Conservation (phyloP, 345 rosid species). For the Populus nigra region DNA sequence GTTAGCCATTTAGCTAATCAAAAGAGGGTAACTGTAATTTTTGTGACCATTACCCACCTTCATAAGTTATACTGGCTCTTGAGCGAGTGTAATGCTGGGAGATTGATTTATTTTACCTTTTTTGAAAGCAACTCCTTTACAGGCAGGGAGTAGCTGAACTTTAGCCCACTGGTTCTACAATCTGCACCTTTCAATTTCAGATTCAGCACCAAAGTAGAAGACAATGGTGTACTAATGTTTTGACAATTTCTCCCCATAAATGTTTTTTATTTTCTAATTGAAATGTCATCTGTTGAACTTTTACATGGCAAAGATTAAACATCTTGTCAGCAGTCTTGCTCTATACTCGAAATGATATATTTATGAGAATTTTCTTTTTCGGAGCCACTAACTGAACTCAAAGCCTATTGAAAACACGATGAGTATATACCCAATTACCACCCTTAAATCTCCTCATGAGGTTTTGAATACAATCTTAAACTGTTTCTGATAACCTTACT, state of each 20-base stretch:
- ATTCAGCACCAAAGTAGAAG: conserved; percentile 8
- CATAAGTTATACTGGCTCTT: not conserved
- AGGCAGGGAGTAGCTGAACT: not conserved
- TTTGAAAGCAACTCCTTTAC: not conserved
- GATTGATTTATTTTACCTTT: not conserved
- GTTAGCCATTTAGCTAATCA: not conserved
- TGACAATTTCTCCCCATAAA: conserved; percentile 14
- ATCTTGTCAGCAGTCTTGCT: no score
- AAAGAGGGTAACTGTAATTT: not conserved
- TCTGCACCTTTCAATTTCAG: conserved; percentile 4
- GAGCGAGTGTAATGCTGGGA: not conserved
- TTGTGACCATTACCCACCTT: not conserved
- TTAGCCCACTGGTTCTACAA: not conserved
- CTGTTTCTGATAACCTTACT: conserved; percentile 30
- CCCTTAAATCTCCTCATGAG: not conserved
- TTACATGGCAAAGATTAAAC: no score
- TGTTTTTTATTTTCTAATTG: no score
- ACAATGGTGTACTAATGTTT: conserved; percentile 19
- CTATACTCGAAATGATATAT: no score
- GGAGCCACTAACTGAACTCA: no score
- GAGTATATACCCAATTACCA: no score
- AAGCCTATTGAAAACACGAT: no score
- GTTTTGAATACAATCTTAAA: conserved; percentile 4
- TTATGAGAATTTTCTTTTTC: no score
- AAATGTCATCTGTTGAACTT: no score